Conservation (phyloP, 139 green algal genomes). For the Tetraselmis striata region DNA sequence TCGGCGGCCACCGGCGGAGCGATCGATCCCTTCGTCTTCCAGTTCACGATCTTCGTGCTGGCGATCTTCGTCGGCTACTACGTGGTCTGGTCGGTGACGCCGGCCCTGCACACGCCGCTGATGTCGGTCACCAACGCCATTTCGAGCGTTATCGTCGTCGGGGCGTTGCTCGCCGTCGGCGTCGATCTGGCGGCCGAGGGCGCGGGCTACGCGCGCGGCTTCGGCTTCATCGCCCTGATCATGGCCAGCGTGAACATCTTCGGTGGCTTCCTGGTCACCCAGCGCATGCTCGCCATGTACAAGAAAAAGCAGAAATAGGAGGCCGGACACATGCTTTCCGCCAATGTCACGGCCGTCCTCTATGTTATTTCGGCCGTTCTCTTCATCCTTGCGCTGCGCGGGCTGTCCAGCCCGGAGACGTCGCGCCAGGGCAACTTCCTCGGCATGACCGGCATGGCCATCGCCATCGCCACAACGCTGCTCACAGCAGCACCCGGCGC, state of each 20-base stretch:
- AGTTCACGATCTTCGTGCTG: background rate
- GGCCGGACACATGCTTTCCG: too few relatives aligned
- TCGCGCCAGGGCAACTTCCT: slow-evolving; percentile 72
- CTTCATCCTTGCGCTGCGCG: slow-evolving; percentile 81
- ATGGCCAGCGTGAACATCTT: too few relatives aligned
- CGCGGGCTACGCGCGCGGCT: slow-evolving; percentile 26
- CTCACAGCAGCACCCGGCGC: slow-evolving; percentile 35
- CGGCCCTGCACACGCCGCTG: slow-evolving; percentile 83
- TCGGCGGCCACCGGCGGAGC: too few relatives aligned
- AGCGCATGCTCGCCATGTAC: slow-evolving; percentile 90
- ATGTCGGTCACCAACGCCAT: slow-evolving; percentile 95
- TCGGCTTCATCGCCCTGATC: slow-evolving; percentile 26
- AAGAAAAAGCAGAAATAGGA: too few relatives aligned
- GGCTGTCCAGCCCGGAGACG: slow-evolving; percentile 68
- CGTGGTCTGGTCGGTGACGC: slow-evolving; percentile 60
- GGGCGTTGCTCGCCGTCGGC: slow-evolving; percentile 23
- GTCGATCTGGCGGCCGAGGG: slow-evolving; percentile 47
- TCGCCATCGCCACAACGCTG: slow-evolving; percentile 66
- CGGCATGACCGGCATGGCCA: slow-evolving; percentile 66
- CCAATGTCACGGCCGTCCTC: too few relatives aligned
- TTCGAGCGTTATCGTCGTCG: slow-evolving; percentile 38
- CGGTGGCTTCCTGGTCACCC: background rate
- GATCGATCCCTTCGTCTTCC: background rate
- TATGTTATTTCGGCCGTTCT: slow-evolving; percentile 39
- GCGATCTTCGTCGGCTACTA: background rate